A percentile compares a stretch with the other conserved stretches of the same genome.
Evolutionary conservation across 805 yeast genomes (phyloP).

Genomic region (Lipomyces yamadae): DNA sequence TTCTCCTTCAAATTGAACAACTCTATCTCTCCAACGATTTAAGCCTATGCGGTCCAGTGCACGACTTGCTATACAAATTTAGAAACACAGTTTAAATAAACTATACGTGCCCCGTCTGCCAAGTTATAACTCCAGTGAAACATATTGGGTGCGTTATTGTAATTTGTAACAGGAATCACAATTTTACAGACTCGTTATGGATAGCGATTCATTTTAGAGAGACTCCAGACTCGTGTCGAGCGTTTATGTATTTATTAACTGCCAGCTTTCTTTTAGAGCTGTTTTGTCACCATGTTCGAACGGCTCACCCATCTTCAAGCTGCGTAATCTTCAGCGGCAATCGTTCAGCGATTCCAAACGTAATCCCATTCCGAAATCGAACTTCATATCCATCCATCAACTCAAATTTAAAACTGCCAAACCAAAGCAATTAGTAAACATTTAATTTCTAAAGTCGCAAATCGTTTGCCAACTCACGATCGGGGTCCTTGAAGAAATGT

Average conservation of each 20-base stretch:
- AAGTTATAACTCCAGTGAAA: too few species aligned
- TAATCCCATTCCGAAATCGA: constrained; percentile 13
- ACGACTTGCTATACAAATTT: not conserved
- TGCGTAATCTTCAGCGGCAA: constrained; percentile 23
- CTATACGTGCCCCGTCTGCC: too few species aligned
- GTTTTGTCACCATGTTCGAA: too few species aligned
- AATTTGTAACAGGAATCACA: too few species aligned
- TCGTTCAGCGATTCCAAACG: constrained; percentile 21
- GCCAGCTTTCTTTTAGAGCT: too few species aligned
- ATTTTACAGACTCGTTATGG: too few species aligned
- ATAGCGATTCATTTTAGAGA: too few species aligned
- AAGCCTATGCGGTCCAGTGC: not conserved
- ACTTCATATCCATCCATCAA: constrained; percentile 14
- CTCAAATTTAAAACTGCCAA: constrained; percentile 15
- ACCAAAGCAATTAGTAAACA: constrained; percentile 19
- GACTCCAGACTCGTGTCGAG: too few species aligned
- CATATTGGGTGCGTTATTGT: too few species aligned
- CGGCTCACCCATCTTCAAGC: constrained; percentile 11
- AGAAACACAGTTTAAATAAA: not conserved
- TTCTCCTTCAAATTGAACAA: not conserved
- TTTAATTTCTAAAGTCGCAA: constrained; percentile 30
- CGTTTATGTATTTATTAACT: too few species aligned
- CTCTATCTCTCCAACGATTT: not conserved
- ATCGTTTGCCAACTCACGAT: constrained; percentile 25
- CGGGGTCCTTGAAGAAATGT: constrained; percentile 31